Base-by-base conservation (phyloP, 2,329 filamentous ascomycete genomes). In the Aureobasidium subglaciale region DNA sequence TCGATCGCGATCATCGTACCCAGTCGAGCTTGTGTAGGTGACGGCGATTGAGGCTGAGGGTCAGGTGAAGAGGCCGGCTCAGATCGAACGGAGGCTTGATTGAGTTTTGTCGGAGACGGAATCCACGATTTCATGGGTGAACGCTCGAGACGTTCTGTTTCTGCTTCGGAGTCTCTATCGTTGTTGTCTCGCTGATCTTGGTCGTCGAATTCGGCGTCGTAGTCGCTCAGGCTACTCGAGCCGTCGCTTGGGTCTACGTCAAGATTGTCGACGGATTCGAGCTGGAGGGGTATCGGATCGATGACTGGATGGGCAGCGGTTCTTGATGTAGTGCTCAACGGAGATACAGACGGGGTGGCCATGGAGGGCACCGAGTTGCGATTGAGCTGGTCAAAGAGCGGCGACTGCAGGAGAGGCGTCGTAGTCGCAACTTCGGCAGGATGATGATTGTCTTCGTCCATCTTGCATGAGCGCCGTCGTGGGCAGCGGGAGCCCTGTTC, bases 181-280 rank as follows among this genome's bases (percentile, higher is more conserved):
- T 56, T 56, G 18, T 56, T 53, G 38, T 58, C 59, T 42, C 58
- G 58, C 24, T 61, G 61, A 22, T 63, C 62, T 16, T 67, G 65
- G 34, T 80, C 86, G 60, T 87, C 83, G 50, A 88, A 86, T 59
- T 88, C 85, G 65, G 95, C 88, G 66, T 91, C 90, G 56, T 95
- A 88, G 64, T 96, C 92, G 74, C 90, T 96, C 63, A 97, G 78
- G 65, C 90, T 93, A 71, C 92, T 97, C 35, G 91, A 96, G 53
- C 87, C 78, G 68, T 69, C 64, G 54, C 68, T 64, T 45, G 57
- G 61, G 37, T 48, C 58, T 37, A 46, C 45, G 30, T 53, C 20
- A 5, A 22, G 43, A 16, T 43, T 4, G 24, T 48, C 18, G 20
- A 7, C 6, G 8, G 29, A 8, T 5, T 34, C 18, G 16, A 49